phyloP scores from a whole-genome alignment of 495 filamentous ascomycete genomes.

The Daldinia concentrica region DNA sequence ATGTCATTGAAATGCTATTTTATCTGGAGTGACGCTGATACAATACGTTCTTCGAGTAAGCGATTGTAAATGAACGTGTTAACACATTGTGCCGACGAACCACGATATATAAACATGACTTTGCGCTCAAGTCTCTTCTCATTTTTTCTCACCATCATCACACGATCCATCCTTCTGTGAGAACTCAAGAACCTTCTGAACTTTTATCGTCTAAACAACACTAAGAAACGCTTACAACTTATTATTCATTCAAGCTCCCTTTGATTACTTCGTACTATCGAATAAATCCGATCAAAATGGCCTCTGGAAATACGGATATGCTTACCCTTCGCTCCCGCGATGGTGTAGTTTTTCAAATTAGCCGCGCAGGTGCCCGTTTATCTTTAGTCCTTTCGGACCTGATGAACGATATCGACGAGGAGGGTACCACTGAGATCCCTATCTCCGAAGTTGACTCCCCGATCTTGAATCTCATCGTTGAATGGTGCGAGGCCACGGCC shows the following conservation, averaged over 20 bases:
- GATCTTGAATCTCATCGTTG: neutral
- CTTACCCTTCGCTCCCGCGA: neutral
- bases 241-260: neutral
- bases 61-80: neutral
- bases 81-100: neutral
- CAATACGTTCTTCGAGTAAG: too few relatives aligned
- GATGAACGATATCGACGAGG: neutral
- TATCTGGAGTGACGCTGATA: neutral
- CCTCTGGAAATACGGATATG: neutral
- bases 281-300: neutral
- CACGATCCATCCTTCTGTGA: too few relatives aligned
- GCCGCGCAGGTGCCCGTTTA: neutral
- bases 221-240: neutral
- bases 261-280: neutral
- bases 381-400: neutral
- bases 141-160: neutral
- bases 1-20: neutral
- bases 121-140: neutral
- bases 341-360: neutral
- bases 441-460: neutral
- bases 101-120: neutral
- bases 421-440: neutral
- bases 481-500: neutral
- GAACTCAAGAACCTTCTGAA: neutral
- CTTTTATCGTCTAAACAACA: neutral